Percentiles rank a stretch among this genome's conserved stretches.
These are phyloP conservation scores for Oryza brachyantha DNA, from an alignment of 176 grass and related monocot species.

Conservation along the genomic window DNA sequence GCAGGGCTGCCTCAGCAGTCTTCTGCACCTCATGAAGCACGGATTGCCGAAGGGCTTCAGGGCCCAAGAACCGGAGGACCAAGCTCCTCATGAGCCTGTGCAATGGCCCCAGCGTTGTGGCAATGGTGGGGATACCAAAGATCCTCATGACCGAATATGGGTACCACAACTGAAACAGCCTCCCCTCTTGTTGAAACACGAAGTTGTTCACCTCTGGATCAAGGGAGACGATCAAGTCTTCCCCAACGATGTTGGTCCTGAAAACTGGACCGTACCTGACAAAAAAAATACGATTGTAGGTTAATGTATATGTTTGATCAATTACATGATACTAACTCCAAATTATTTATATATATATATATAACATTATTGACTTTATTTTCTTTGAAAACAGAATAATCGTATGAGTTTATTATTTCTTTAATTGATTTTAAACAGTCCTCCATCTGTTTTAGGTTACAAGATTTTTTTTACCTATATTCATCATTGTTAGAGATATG, in stretches of 20 bases:
- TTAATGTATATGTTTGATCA: no score
- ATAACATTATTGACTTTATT: no score
- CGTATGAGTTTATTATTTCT: no score
- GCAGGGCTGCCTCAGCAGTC: not conserved
- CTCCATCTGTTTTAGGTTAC: no score
- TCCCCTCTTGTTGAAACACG: constrained; percentile 55
- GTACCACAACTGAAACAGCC: constrained; percentile 51
- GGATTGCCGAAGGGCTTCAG: constrained; percentile 23
- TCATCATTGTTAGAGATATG: no score
- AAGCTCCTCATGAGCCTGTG: constrained; percentile 45
- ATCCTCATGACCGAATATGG: constrained; percentile 49
- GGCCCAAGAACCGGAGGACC: constrained; percentile 46
- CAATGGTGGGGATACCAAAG: constrained; percentile 35
- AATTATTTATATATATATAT: no score
- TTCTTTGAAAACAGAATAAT: no score
- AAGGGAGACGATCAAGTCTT: constrained; percentile 36
- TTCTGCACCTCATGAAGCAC: constrained; percentile 41
- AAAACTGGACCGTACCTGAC: constrained; percentile 56
- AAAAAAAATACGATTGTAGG: no score
- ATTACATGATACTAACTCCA: no score
- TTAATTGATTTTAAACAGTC: no score
- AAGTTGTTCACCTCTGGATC: constrained; percentile 34
- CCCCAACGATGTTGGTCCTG: constrained; percentile 37
- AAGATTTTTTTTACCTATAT: no score
- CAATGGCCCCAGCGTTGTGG: constrained; percentile 30